phyloP scores from a whole-genome alignment of 108 stramenopile genomes.

The Cyclotella distinguenda region DNA sequence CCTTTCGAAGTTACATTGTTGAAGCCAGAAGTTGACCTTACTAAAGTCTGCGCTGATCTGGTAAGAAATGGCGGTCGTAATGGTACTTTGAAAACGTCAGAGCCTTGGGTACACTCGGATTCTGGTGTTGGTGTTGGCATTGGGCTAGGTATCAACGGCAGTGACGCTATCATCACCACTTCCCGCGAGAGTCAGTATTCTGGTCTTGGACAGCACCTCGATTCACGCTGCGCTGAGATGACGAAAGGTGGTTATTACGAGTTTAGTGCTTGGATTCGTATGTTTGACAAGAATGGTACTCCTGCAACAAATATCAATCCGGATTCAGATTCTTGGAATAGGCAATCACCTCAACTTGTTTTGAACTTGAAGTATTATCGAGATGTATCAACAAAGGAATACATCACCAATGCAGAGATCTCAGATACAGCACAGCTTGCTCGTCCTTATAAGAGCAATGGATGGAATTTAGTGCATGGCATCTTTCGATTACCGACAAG shows the following conservation, averaged over 20 bases:
- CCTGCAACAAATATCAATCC: slow-evolving; percentile 32
- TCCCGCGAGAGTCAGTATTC: slow-evolving; percentile 22
- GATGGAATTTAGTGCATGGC: slow-evolving; percentile 36
- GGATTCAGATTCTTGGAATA: slow-evolving; percentile 17
- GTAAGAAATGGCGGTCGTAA: slow-evolving; percentile 36
- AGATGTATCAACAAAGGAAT: slow-evolving; percentile 22
- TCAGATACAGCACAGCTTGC: slow-evolving; percentile 6
- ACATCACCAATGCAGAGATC: slow-evolving; percentile 10
- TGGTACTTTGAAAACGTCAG: background rate
- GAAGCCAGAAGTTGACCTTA: slow-evolving; percentile 29
- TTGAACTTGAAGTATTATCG: slow-evolving; percentile 19
- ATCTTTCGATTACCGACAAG: slow-evolving; percentile 32
- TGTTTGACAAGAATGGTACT: slow-evolving; percentile 16
- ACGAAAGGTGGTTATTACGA: slow-evolving; percentile 30
- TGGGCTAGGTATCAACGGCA: slow-evolving; percentile 17
- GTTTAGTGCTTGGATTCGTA: slow-evolving; percentile 34
- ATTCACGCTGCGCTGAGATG: slow-evolving; percentile 31
- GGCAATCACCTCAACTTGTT: slow-evolving; percentile 21
- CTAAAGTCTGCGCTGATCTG: slow-evolving; percentile 24
- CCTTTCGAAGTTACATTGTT: slow-evolving; percentile 26
- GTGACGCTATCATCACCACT: slow-evolving; percentile 32
- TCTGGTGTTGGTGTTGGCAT: slow-evolving; percentile 12
- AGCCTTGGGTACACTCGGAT: slow-evolving; percentile 43
- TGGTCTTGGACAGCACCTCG: slow-evolving; percentile 39
- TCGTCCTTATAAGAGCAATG: slow-evolving; percentile 29